phyloP scores from a whole-genome alignment of 352 stramenopile genomes.

The Phytopythium chamaehyphon region DNA sequence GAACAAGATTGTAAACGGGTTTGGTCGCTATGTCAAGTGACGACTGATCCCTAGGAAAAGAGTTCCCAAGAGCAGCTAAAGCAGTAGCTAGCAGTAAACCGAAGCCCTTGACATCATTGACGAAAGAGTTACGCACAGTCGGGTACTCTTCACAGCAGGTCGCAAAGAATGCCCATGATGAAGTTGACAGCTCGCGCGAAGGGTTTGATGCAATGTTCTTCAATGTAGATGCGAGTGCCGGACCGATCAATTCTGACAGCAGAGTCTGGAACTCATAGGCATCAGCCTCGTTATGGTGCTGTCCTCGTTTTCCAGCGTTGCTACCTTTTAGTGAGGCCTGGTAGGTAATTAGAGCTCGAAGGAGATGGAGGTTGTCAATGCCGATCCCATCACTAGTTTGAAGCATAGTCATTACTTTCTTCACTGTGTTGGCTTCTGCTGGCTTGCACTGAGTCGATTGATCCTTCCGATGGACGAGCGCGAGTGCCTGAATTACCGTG shows the following conservation, averaged over 20 bases:
- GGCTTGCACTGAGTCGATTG: neutral
- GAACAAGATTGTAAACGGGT: conserved; percentile 39
- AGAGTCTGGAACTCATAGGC: neutral
- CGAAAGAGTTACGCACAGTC: conserved; percentile 31
- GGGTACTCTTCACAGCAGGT: conserved; percentile 59
- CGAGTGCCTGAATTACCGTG: neutral
- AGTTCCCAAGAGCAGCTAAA: conserved; percentile 17
- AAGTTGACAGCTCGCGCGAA: conserved; percentile 7
- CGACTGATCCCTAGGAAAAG: conserved; percentile 1
- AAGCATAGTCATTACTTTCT: neutral
- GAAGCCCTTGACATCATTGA: conserved; percentile 42
- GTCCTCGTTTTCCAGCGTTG: neutral
- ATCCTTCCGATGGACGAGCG: neutral
- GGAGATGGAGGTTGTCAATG: neutral
- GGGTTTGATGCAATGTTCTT: conserved; percentile 24
- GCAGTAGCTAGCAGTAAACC: conserved; percentile 58
- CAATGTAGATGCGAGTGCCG: conserved; percentile 40
- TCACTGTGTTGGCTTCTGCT: neutral
- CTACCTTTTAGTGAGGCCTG: neutral
- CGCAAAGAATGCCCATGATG: conserved; percentile 48
- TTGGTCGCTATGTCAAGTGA: neutral
- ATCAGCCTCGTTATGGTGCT: too few species aligned
- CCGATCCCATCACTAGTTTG: too few species aligned
- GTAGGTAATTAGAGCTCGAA: neutral
- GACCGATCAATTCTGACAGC: neutral